Evolutionary conservation across 768 basidiomycete species (phyloP).

Genomic region (Tephrocybe rancida): DNA sequence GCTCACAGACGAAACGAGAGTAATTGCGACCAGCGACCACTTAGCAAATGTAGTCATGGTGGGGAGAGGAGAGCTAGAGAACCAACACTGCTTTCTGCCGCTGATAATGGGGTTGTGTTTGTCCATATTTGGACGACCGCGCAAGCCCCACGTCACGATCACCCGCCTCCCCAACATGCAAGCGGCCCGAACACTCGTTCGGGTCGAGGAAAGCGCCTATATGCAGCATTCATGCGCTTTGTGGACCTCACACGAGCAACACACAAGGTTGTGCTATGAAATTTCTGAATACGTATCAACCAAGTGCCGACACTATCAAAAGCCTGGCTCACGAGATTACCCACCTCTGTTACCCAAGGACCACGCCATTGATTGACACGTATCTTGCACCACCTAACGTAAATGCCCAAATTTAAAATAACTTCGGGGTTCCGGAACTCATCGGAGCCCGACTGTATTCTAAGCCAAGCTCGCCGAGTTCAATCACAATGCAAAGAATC

Average conservation of each 20-base stretch:
- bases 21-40: slow-evolving; percentile 45
- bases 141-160: slow-evolving; percentile 12
- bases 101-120: slow-evolving; percentile 33
- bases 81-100: slow-evolving; percentile 5
- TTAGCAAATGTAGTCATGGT: slow-evolving; percentile 46
- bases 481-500: too few relatives aligned
- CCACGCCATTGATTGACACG: background rate
- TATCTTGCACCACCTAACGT: background rate
- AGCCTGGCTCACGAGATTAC: too few relatives aligned
- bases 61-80: slow-evolving; percentile 28
- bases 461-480: too few relatives aligned
- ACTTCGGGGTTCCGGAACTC: background rate
- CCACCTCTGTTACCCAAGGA: background rate
- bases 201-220: too few relatives aligned
- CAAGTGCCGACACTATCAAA: too few relatives aligned
- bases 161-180: background rate
- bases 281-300: too few relatives aligned
- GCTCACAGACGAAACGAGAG: slow-evolving; percentile 35
- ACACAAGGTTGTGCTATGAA: too few relatives aligned
- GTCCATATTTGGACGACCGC: slow-evolving; percentile 29
- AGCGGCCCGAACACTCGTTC: too few relatives aligned
- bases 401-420: background rate
- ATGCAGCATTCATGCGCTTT: too few relatives aligned
- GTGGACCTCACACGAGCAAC: too few relatives aligned
- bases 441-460: too few relatives aligned